Evolutionary conservation across 2,329 filamentous ascomycete genomes (phyloP).

Genomic region (Penicillium sp.): DNA sequence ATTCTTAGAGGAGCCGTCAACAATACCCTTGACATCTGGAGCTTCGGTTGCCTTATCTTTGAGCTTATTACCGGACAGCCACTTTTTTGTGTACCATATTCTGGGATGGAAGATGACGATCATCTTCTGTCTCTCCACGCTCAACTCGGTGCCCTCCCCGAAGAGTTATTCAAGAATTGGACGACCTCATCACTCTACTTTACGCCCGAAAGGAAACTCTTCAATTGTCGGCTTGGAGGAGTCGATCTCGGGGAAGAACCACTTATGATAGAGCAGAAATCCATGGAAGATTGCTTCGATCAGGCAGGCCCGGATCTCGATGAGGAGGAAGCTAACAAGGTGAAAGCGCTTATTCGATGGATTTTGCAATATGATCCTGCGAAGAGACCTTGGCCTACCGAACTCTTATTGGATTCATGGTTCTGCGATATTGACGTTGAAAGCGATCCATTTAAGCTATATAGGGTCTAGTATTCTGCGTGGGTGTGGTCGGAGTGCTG

Average conservation of each 20-base stretch:
- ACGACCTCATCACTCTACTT: conserved; percentile 29
- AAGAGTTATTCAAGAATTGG: conserved; percentile 27
- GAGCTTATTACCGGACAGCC: conserved; percentile 33
- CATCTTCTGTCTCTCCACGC: conserved; percentile 31
- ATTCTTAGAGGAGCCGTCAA: conserved; percentile 27
- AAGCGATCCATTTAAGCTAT: conserved; percentile 3
- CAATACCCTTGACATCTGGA: conserved; percentile 33
- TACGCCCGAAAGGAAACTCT: conserved; percentile 20
- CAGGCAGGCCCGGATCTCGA: conserved; percentile 24
- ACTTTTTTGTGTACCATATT: conserved; percentile 25
- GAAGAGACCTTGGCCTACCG: conserved; percentile 29
- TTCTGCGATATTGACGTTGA: conserved; percentile 23
- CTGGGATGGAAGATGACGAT: conserved; percentile 30
- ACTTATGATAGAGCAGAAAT: conserved; percentile 21
- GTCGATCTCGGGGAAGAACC: conserved; percentile 23
- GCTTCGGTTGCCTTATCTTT: conserved; percentile 34
- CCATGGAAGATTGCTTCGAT: conserved; percentile 29
- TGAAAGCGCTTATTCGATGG: conserved; percentile 29
- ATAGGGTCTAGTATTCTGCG: neutral
- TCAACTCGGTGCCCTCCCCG: conserved; percentile 27
- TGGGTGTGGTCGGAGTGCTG: neutral
- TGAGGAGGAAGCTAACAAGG: conserved; percentile 26
- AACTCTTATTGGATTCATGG: conserved; percentile 34
- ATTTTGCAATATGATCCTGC: conserved; percentile 33
- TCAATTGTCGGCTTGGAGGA: conserved; percentile 23